Evolutionary conservation across 768 basidiomycete genomes (phyloP).

Genomic region (Strobilomyces confusus): DNA sequence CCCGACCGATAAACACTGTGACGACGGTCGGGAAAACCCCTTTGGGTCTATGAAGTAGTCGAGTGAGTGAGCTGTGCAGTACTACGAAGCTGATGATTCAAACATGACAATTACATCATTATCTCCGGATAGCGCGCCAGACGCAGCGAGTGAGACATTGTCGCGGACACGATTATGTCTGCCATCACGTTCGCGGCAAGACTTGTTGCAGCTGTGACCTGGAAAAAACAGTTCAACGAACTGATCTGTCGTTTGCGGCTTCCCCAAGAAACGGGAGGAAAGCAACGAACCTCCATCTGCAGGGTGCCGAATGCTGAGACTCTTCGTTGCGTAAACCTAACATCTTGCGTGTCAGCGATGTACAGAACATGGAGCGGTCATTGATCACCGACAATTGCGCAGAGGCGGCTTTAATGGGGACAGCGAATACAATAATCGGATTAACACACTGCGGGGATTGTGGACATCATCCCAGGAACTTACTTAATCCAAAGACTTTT

Average conservation of each 20-base stretch:
- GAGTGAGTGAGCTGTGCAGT: neutral
- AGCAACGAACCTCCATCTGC: constrained; percentile 18
- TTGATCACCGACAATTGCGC: constrained; percentile 25
- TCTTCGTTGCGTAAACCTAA: constrained; percentile 19
- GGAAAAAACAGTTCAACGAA: neutral
- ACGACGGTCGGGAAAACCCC: constrained; percentile 1
- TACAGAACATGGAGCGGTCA: neutral
- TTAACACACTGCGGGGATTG: neutral
- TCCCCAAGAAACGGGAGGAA: neutral
- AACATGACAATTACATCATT: constrained; percentile 11
- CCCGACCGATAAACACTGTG: constrained; percentile 15
- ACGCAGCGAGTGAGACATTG: constrained; percentile 21
- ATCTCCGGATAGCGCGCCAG: constrained; percentile 15
- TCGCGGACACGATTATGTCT: constrained; percentile 12
- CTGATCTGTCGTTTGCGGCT: neutral
- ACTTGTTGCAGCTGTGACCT: constrained; percentile 17
- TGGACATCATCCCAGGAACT: constrained; percentile 3
- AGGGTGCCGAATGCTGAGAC: constrained; percentile 19
- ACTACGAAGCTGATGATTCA: neutral
- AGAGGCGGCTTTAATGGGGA: constrained; percentile 11
- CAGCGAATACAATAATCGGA: neutral
- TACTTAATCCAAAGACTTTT: constrained; percentile 28
- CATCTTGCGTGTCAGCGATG: constrained; percentile 7
- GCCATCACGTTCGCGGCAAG: constrained; percentile 6
- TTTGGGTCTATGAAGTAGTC: constrained; percentile 7